These are phyloP conservation scores for Prototheca wickerhamii DNA, from an alignment of 163 green algal species.

Conservation along the genomic window DNA sequence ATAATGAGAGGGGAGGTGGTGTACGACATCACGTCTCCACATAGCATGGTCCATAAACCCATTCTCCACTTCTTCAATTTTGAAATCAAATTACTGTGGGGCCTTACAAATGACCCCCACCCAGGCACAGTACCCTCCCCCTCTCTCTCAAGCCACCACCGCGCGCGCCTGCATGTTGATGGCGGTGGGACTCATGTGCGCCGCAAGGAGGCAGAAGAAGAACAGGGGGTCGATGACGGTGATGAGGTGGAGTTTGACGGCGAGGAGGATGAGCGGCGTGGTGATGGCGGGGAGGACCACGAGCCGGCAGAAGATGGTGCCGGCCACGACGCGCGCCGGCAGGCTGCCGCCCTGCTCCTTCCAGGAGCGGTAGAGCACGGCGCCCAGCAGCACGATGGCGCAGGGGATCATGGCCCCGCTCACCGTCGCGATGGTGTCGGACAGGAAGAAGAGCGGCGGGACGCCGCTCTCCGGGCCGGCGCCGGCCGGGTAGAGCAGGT, in stretches of 20 bases:
- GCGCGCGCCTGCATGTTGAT: slow-evolving; percentile 47
- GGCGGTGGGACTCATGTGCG: slow-evolving; percentile 47
- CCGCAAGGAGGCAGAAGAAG: slow-evolving; percentile 36
- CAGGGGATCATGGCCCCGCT: slow-evolving; percentile 43
- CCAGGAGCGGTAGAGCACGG: slow-evolving; percentile 32
- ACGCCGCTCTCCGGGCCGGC: too few relatives aligned
- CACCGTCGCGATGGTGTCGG: slow-evolving; percentile 37
- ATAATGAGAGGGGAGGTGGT: neutral
- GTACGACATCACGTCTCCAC: neutral
- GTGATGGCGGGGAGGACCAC: slow-evolving; percentile 20
- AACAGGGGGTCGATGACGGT: slow-evolving; percentile 46
- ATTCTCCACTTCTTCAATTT: too few relatives aligned
- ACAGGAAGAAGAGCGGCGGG: slow-evolving; percentile 29
- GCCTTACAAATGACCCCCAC: too few relatives aligned
- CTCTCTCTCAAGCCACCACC: neutral
- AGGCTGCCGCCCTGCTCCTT: slow-evolving; percentile 7
- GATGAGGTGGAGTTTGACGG: slow-evolving; percentile 18
- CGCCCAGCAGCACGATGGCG: slow-evolving; percentile 51
- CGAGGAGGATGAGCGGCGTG: slow-evolving; percentile 24
- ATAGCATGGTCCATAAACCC: too few relatives aligned
- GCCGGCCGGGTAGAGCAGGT: slow-evolving; percentile 27
- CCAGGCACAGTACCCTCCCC: neutral
- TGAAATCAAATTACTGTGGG: too few relatives aligned
- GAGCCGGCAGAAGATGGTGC: slow-evolving; percentile 29
- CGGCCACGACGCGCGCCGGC: slow-evolving; percentile 27